These are phyloP conservation scores for Neocucurbitaria cava DNA, from an alignment of 2,329 filamentous ascomycete species.

Conservation along the genomic window DNA sequence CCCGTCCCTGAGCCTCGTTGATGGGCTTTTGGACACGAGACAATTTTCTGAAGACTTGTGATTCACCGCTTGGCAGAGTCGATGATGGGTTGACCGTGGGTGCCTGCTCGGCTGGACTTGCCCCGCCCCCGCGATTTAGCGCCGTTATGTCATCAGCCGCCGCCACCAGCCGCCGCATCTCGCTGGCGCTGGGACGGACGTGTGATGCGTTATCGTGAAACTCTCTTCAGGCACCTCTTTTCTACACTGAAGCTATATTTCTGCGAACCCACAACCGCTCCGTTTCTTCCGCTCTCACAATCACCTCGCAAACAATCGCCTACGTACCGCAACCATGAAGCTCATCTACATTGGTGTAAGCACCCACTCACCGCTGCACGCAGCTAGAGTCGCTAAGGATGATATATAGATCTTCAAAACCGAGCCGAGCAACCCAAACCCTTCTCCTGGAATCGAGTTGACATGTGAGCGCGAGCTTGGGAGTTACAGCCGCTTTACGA, in stretches of 20 bases:
- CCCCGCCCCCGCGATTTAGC: constrained; percentile 32
- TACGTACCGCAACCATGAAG: constrained; percentile 71
- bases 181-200: constrained; percentile 6
- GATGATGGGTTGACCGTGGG: constrained; percentile 16
- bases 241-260: constrained; percentile 4
- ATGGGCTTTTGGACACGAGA: background rate
- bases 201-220: constrained; percentile 1
- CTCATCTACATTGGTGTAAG: constrained; percentile 86
- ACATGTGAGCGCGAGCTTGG: constrained; percentile 78
- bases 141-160: constrained; percentile 25
- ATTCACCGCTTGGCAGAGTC: constrained; percentile 15
- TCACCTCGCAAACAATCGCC: background rate
- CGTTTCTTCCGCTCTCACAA: background rate
- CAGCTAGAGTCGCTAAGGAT: constrained; percentile 17
- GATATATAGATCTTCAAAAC: constrained; percentile 77
- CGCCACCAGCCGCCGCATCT: background rate
- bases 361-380: constrained; percentile 30
- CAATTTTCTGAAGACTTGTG: background rate
- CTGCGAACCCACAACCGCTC: background rate
- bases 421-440: too few species aligned
- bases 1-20: background rate
- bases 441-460: constrained; percentile 78
- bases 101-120: constrained; percentile 23
- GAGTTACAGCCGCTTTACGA: constrained; percentile 80
- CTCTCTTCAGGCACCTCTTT: constrained; percentile 31